These are phyloP conservation scores for Sphagnum tenellum DNA, from an alignment of 225 moss, liverwort and hornwort genomes.

Conservation along the genomic window DNA sequence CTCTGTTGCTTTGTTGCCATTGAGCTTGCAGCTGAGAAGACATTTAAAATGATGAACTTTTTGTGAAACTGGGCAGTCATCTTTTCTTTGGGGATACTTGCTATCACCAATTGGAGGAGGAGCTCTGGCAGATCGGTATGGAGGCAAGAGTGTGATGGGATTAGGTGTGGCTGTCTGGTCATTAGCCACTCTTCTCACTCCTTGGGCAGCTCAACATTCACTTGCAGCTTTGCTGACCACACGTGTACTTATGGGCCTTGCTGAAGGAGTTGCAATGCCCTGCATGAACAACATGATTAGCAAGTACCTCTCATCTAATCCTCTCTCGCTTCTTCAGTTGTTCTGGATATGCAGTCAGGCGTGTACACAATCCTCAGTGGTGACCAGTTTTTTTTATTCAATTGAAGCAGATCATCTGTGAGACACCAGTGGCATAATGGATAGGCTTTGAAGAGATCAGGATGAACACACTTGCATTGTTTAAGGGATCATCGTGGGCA, in stretches of 20 bases:
- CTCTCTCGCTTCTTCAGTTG: neutral
- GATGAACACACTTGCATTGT: too few relatives aligned
- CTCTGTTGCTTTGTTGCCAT: neutral
- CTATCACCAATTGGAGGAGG: slow-evolving; percentile 78
- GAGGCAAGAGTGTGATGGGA: slow-evolving; percentile 78
- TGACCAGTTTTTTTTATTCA: too few relatives aligned
- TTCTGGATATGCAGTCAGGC: too few relatives aligned
- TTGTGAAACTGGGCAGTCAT: slow-evolving; percentile 36
- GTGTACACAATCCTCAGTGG: too few relatives aligned
- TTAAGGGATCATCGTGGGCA: too few relatives aligned
- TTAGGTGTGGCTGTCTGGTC: slow-evolving; percentile 80
- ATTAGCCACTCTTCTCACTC: slow-evolving; percentile 64
- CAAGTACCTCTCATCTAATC: slow-evolving; percentile 29
- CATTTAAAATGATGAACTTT: neutral
- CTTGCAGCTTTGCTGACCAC: slow-evolving; percentile 43
- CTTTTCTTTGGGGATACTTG: slow-evolving; percentile 89
- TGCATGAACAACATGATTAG: slow-evolving; percentile 84
- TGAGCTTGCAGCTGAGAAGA: too few relatives aligned
- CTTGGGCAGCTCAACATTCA: slow-evolving; percentile 67
- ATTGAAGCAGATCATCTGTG: too few relatives aligned
- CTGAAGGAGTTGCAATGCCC: slow-evolving; percentile 87
- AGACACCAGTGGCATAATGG: too few relatives aligned
- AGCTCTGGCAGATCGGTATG: slow-evolving; percentile 68
- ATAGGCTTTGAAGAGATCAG: too few relatives aligned
- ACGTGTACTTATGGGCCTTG: slow-evolving; percentile 68